Conservation (phyloP, 1,139 yeast genomes). For the Sugiyamaella japonica region DNA sequence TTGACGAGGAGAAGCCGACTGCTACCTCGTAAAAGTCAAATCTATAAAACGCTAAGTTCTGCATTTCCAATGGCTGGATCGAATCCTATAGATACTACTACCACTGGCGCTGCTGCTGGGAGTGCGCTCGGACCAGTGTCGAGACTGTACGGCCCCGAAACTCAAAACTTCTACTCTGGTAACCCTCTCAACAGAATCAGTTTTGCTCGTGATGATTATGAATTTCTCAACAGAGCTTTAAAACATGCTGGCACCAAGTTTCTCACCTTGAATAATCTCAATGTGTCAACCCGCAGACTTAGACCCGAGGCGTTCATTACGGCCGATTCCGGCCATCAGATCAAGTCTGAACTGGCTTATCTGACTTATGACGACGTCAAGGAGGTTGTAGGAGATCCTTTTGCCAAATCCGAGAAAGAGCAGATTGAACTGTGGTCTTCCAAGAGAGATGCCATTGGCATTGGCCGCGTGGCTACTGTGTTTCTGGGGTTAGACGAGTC, state of each 20-base stretch:
- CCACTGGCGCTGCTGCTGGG: not conserved
- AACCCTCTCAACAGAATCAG: slow-evolving; percentile 66
- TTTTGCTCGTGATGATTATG: slow-evolving; percentile 66
- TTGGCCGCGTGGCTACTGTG: slow-evolving; percentile 47
- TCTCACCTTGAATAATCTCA: slow-evolving; percentile 48
- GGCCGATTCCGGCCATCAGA: not conserved
- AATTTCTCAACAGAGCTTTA: slow-evolving; percentile 57
- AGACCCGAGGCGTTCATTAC: not conserved
- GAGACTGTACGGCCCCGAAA: slow-evolving; percentile 26
- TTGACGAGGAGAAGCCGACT: not conserved
- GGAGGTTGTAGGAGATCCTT: slow-evolving; percentile 40
- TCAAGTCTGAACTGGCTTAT: slow-evolving; percentile 14
- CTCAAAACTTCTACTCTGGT: slow-evolving; percentile 24
- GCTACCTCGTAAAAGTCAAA: not conserved
- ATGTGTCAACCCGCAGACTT: slow-evolving; percentile 21
- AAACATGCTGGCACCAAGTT: slow-evolving; percentile 56
- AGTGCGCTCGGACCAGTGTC: slow-evolving; percentile 25
- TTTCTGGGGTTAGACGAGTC: slow-evolving; percentile 70
- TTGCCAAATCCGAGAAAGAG: slow-evolving; percentile 31
- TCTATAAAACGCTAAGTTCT: not conserved
- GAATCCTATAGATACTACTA: not conserved
- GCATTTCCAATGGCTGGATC: slow-evolving; percentile 1
- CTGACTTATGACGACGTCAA: slow-evolving; percentile 29
- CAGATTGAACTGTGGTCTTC: slow-evolving; percentile 38
- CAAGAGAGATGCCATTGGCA: slow-evolving; percentile 42